These are phyloP conservation scores for Pleodorina starrii DNA, from an alignment of 139 green algal genomes.

Conservation along the genomic window DNA sequence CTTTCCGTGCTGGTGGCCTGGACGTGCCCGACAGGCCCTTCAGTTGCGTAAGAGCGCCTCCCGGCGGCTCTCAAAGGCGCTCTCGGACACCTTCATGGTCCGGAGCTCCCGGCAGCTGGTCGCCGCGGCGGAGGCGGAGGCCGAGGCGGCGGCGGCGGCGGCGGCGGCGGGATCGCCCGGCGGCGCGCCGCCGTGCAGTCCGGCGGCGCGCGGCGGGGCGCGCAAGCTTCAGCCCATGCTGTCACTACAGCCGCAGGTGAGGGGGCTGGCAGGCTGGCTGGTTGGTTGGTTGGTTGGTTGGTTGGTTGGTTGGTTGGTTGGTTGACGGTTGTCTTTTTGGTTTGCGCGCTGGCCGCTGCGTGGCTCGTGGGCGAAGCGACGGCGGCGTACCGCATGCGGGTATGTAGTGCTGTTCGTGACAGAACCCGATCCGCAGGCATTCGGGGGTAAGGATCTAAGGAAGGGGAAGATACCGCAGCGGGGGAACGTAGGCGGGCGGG, in stretches of 20 bases:
- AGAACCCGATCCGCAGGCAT: no score
- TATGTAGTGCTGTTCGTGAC: no score
- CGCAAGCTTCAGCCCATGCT: slow-evolving; percentile 21
- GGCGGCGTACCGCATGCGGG: no score
- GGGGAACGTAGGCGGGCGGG: no score
- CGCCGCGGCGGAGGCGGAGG: neutral
- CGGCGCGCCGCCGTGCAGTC: neutral
- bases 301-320: no score
- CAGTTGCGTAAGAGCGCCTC: neutral
- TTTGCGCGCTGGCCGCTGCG: no score
- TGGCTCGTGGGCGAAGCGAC: no score
- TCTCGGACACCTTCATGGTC: slow-evolving; percentile 33
- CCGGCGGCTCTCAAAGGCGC: slow-evolving; percentile 11
- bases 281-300: neutral
- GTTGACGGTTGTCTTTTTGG: no score
- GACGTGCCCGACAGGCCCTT: neutral
- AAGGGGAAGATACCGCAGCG: no score
- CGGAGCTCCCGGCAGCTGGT: neutral
- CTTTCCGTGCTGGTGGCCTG: no score
- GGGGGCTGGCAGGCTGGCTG: neutral
- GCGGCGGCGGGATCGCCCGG: neutral
- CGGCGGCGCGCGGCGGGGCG: neutral
- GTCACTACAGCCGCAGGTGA: slow-evolving; percentile 17
- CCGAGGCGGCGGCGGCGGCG: neutral
- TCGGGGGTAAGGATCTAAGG: no score